Base-by-base conservation (phyloP, 345 rosid genomes). In the Citrus glauca region DNA sequence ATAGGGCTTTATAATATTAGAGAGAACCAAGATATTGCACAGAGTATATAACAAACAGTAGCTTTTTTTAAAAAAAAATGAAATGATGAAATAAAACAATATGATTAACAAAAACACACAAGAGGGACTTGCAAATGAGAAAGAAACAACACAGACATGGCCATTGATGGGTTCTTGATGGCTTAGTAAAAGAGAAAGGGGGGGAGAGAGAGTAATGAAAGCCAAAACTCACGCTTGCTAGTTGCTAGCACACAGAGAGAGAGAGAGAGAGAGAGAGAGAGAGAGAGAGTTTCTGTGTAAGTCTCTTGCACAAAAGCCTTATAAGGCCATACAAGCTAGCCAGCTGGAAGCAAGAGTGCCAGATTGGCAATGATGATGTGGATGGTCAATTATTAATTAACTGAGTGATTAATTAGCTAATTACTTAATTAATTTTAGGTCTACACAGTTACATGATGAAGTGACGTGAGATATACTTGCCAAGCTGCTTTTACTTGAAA, bases 151-250 rank as follows among this genome's bases (percentile, higher is more conserved):
- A 78, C 79, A 87, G 86, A 84, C 90, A 85, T 72, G 71, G 77
- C 72, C 79, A 80, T 82, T 82, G 86, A 82, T 77, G 85, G 72
- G 78, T 80, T 75, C 57, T 84, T 40, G 83, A 82, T 84, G 84
- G 74, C 30, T 68, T 70, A 17, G 71, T 5, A 56, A 73, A 59
- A 55, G 22, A 53, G 56, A 16, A 17, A 50, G 20, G 16, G 6
- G 16, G 55, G 16, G 70, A 66, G 61, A 76, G 68, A 63, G 81
- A 63, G 88, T 59, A 89, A 89, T 89, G 86, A 89, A 86, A 87
- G 90, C 82, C 85, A 77, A 84, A 84, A 77, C 84, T 81, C 90
- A 87, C 92, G 92, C 92, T 82, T 81, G 89, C 59, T 19, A 5
- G 35, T 5, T 5, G 6, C 35, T 4, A 66, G 71, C 67, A 64